Evolutionary conservation across 1,284 basidiomycete genomes (phyloP), one percentile per base, ranked within the genome.

Genomic region (Tilletia caries): DNA sequence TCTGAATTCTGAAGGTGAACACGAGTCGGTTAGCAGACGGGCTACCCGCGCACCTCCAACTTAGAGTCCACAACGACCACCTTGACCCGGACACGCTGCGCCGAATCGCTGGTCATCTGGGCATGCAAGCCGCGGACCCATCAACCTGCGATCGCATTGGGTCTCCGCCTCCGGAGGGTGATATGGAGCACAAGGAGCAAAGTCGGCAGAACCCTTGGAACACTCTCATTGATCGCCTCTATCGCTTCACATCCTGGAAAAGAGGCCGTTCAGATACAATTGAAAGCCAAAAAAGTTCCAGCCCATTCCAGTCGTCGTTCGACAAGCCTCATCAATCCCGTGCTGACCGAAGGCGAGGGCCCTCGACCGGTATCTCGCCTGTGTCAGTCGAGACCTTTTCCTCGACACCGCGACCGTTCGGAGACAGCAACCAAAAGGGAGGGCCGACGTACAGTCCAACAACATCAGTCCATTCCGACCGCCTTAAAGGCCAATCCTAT

Each of bases 91-190:
- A 60, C 23, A 60, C 54, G 6, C 54, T 60, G 6, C 23, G 54
- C 15, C 54, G 54, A 18, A 60, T 60, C 20, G 54, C 54, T 12
- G 54, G 54, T 33, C 54, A 60, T 60, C 27, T 60, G 10, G 54
- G 54, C 54, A 60, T 60, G 54, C 48, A 50, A 27, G 48, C 48
- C n/a, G n/a, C n/a, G n/a, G 48, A 50, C n/a, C 8, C 20, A 27
- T n/a, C 20, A 27, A 27, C 10, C n/a, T 6, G 20, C 8, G n/a
- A n/a, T n/a, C 48, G 20, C 13, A 50, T 8, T 20, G 8, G 48
- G 20, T 50, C n/a, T 8, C 20, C 20, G 8, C 25, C 13, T 8
- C 8, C 48, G 48, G 20, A 8, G 20, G 8, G 48, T n/a, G 48
- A 50, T 27, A 8, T 50, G 8, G 48, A 50, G 10, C 20, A 50